These are phyloP conservation scores for Neonectria punicea DNA, from an alignment of 2,329 filamentous ascomycete genomes.

Conservation along the genomic window DNA sequence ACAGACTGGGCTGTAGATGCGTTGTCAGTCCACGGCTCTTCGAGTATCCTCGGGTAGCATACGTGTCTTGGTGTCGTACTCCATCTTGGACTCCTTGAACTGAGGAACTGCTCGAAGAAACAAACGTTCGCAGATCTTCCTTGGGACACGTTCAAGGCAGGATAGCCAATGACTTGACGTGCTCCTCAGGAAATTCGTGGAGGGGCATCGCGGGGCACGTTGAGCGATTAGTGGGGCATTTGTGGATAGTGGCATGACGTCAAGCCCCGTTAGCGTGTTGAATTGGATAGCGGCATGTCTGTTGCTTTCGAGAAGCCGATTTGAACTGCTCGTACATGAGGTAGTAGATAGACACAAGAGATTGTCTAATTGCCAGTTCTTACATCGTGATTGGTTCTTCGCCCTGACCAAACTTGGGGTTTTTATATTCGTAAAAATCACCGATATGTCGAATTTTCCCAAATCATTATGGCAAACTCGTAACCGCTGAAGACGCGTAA, in stretches of 20 bases:
- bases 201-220: constrained; percentile 44
- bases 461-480: constrained; percentile 13
- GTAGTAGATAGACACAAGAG: background rate
- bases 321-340: background rate
- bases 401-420: too few relatives aligned
- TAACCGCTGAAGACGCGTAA: constrained; percentile 30
- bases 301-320: background rate
- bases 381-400: background rate
- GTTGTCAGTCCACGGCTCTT: constrained; percentile 27
- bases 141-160: constrained; percentile 11
- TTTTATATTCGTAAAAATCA: background rate
- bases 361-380: background rate
- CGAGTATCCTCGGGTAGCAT: constrained; percentile 45
- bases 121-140: constrained; percentile 19
- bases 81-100: constrained; percentile 61
- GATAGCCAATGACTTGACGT: constrained; percentile 12
- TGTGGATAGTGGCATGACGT: constrained; percentile 41
- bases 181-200: constrained; percentile 29
- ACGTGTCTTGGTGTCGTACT: constrained; percentile 80
- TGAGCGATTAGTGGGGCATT: constrained; percentile 35
- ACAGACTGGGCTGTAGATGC: constrained; percentile 72
- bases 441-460: background rate
- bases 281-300: constrained; percentile 31
- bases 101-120: background rate
- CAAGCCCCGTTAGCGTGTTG: constrained; percentile 36